Evolutionary conservation across 305 asterid genomes (phyloP), one percentile per base, ranked within the genome.

Genomic region (Solanum aculeatissimum): DNA sequence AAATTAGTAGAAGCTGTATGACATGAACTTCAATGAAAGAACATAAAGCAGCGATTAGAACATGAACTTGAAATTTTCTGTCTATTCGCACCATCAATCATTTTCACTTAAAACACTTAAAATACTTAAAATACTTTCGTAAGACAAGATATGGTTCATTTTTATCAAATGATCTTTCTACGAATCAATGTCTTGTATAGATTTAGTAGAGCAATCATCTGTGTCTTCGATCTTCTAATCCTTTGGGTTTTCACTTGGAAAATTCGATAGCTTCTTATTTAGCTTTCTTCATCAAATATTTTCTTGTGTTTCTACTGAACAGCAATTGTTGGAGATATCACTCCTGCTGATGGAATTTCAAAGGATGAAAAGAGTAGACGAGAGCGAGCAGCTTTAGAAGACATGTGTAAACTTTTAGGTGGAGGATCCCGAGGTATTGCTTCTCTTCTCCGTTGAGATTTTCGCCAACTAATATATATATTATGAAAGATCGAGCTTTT

Each of bases 241-340:
- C 47, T 18, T 16, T 51, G 65, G 19, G 11, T 23, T 77, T 77
- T 77, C 47, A 16, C 62, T 51, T 77, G 65, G 7, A 77, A 51
- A 77, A 27, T 18, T 18, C 53, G 65, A 18, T 29, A 18, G 82
- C 65, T 27, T 43, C 80, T 23, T 49, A 49, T 77, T 40, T 83
- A 62, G 84, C 78, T 70, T 68, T 68, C 80, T 29, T 80, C 49
- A n/a, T 86, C 81, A 60, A 35, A 85, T 60, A 71, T 79, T 42
- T 38, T 63, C 69, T 66, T 71, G 74, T 12, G 14, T 18, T 69
- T 84, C 54, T 70, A 43, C 72, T 74, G 42, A 78, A 70, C 84
- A 95, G 99, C 99, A 84, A 95, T 96, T 88, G 98, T 96, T 86
- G 99, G 99, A 45, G 99, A 96, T 81, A 96, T 96, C 85, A 91